These are phyloP conservation scores for Carpinus fangiana DNA, from an alignment of 306 rosid species.

Conservation along the genomic window DNA sequence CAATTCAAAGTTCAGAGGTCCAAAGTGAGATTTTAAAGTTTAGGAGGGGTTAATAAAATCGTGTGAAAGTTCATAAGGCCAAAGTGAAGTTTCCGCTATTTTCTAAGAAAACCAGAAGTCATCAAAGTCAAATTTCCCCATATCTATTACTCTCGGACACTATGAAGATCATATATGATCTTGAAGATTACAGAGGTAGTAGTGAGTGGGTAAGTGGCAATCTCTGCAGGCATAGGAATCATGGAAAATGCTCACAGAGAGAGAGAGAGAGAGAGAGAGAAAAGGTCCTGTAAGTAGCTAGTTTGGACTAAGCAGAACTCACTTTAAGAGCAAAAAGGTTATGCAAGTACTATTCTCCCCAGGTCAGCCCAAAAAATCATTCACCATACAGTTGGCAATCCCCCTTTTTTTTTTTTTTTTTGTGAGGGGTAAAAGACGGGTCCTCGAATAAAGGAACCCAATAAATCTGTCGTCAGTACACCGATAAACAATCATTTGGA, in stretches of 20 bases:
- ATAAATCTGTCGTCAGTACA: conserved; percentile 34
- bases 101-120: not conserved
- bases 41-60: too few relatives aligned
- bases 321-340: conserved; percentile 14
- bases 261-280: too few relatives aligned
- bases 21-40: too few relatives aligned
- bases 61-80: too few relatives aligned
- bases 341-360: conserved; percentile 17
- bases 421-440: conserved; percentile 19
- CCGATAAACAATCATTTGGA: conserved; percentile 32
- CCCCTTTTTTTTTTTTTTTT: conserved; percentile 28
- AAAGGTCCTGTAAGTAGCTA: not conserved
- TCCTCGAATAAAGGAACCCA: conserved; percentile 38
- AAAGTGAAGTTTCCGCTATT: not conserved
- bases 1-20: too few relatives aligned
- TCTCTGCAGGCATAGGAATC: not conserved
- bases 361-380: conserved; percentile 24
- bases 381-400: conserved; percentile 22
- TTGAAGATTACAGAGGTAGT: not conserved
- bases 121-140: not conserved
- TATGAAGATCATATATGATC: not conserved
- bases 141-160: not conserved
- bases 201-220: not conserved
- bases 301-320: not conserved
- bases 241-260: not conserved